Base-by-base conservation (phyloP, 441 rosid species). In the Breynia disticha region DNA sequence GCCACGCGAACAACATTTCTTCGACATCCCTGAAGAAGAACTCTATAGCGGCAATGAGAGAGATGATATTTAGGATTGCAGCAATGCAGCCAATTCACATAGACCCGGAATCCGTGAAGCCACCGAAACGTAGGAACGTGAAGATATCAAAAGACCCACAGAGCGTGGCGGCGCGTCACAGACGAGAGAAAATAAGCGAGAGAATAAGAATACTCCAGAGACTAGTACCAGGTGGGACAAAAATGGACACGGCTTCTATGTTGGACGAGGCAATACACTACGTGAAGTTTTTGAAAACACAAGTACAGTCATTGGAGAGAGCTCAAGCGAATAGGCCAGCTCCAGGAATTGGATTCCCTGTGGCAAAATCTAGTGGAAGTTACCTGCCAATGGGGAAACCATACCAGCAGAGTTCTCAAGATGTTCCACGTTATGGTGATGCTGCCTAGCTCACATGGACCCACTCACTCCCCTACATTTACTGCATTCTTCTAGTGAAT, bases 181-280 rank as follows among this genome's bases (percentile, higher is more conserved):
- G 90, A 24, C 62, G 90, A 46, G 90, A 80, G 62, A 71, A 78
- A 72, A 83, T 83, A 53, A 83, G 90, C 19, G 84, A 83, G 70
- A 73, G 76, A 41, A 80, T 83, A 12, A 71, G 86, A 65, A 80
- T 80, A 52, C 76, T 83, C 10, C 90, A 83, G 66, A 68, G 84
- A 66, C 75, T 80, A 1, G 86, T 80, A 19, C 90, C 90, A 0
- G 90, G 90, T 0, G 90, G 90, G 50, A 83, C 90, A 18, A 80
- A 80, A 68, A 83, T 80, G 90, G 90, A 83, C 62, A 83, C 90
- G 0, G 90, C 90, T 0, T 83, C 90, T 0, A 83, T 83, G 90
- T 62, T 83, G 57, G 90, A 83, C 43, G 90, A 83, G 63, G 86
- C 90, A n/a, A 80, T 80, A 46, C 90, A 83, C 54, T 83, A 83